Evolutionary conservation across 192 early-diverging fungal genomes (phyloP), one percentile per base, ranked within the genome.

Genomic region (Allomyces macrogynus): DNA sequence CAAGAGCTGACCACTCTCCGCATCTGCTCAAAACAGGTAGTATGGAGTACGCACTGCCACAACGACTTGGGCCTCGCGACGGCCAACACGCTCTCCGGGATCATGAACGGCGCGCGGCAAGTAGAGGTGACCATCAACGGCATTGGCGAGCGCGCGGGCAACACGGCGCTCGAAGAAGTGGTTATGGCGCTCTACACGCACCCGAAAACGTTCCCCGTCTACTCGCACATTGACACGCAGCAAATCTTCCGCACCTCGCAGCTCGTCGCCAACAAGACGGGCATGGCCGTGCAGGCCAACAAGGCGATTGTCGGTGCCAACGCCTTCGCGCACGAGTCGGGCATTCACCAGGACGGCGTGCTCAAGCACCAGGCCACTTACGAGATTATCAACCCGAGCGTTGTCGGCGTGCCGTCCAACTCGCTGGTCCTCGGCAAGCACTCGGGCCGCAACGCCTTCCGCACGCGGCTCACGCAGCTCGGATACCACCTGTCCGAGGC

Each of bases 281-380:
- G 94, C 23, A 94, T 97, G 92, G 72, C 83, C n/a, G 86, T 97
- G 57, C 94, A 97, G 72, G 83, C 91, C 26, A 97, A 97, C 82
- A 97, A 97, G 78, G 92, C 94, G 57, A 97, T 97, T 70, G 94
- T 97, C 44, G 94, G 94, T 25, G 83, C 86, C 64, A 97, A 97
- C 68, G 94, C 94, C 23, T 97, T 97, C 67, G 77, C 92, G 70
- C 94, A 97, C 73, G 92, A 97, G 78, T 91, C 89, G 67, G 94
- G 94, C 32, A 97, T 97, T 74, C 94, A 97, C 74, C 94, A 97
- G 73, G 94, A 97, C 74, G 94, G 94, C 64, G 87, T 97, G 64
- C 82, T 97, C 62, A 97, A 97, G 77, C 84, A 95, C 79, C 91
- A 92, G 72, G 76, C 74, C 44, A 97, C 94, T 0, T 97, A 97